Evolutionary conservation across 306 rosid genomes (phyloP).

Genomic region (Dryas drummondii): DNA sequence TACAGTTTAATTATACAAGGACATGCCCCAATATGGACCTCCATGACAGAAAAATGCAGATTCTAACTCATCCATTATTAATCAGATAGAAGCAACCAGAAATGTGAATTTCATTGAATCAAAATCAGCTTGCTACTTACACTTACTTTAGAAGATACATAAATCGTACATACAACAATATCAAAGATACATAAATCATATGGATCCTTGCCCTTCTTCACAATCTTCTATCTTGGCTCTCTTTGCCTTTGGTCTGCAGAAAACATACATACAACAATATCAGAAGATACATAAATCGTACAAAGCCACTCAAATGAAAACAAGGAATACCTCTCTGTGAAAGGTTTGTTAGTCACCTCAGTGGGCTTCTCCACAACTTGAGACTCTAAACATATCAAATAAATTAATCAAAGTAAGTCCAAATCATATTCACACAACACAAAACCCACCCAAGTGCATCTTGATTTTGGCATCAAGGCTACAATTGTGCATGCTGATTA

Average conservation of each 20-base stretch:
- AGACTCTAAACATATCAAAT: conserved; percentile 40
- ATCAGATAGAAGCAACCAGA: too few relatives aligned
- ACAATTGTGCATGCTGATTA: conserved; percentile 77
- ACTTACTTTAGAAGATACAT: too few relatives aligned
- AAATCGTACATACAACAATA: too few relatives aligned
- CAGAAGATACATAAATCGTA: background rate
- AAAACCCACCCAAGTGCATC: conserved; percentile 54
- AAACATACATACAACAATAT: too few relatives aligned
- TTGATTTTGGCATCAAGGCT: conserved; percentile 84
- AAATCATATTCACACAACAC: background rate
- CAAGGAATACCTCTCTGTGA: conserved; percentile 44
- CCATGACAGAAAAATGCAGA: too few relatives aligned
- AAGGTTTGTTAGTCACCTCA: conserved; percentile 41
- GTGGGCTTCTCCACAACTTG: conserved; percentile 62
- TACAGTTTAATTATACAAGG: too few relatives aligned
- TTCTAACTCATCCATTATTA: too few relatives aligned
- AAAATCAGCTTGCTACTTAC: too few relatives aligned
- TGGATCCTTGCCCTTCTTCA: conserved; percentile 60
- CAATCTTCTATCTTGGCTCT: conserved; percentile 40
- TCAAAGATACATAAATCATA: conserved; percentile 18
- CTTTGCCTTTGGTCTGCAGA: conserved; percentile 45
- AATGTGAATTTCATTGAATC: too few relatives aligned
- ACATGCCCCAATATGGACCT: too few relatives aligned
- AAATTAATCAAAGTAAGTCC: background rate
- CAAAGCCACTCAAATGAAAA: background rate